Base-by-base conservation (phyloP, 2,329 filamentous ascomycete species). In the Akanthomyces uredinophilus region DNA sequence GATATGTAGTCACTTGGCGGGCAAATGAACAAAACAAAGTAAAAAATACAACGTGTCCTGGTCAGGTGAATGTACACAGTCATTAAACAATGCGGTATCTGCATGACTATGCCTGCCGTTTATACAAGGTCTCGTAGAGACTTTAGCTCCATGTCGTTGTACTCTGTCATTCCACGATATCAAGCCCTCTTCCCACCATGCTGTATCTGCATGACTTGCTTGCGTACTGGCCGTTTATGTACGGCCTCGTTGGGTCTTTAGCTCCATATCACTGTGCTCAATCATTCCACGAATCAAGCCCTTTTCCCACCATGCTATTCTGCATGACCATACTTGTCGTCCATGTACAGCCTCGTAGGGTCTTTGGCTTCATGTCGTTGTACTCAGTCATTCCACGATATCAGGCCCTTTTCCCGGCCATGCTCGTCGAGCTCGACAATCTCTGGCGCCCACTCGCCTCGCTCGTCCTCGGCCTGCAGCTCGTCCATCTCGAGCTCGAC, bases 381-480 rank as follows among this genome's bases (percentile, higher is more conserved):
- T n/a, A n/a, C n/a, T n/a, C n/a, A 74, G 59, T 74, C 70, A 14
- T 65, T 68, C 78, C 80, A 85, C 7, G 81, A 83, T 16, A 86
- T 73, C 59, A 84, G 68, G 41, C 79, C 83, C 6, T 77, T 73
- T 69, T 83, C 78, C 24, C 77, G 74, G n/a, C 83, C 82, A 50
- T 78, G 64, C 53, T 80, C 81, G 61, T 84, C 81, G 41, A 84
- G 64, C 62, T 83, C 76, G 5, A 86, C 81, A 41, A 85, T 71
- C 20, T 81, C 77, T 1, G 83, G 81, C 16, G 79, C 78, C 66
- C 79, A 83, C 63, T 84, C 82, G 18, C 81, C 81, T 64, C 74
- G 75, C 70, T 82, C 79, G 61, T 84, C 83, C 64, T 84, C 83
- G 1, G 77, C 80, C 64, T 83, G 79, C 44, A 84, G 75, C 51